Percentiles rank a stretch among this genome's conserved stretches.
Conservation (phyloP, 805 yeast species). For the Candida sanyiensis region DNA sequence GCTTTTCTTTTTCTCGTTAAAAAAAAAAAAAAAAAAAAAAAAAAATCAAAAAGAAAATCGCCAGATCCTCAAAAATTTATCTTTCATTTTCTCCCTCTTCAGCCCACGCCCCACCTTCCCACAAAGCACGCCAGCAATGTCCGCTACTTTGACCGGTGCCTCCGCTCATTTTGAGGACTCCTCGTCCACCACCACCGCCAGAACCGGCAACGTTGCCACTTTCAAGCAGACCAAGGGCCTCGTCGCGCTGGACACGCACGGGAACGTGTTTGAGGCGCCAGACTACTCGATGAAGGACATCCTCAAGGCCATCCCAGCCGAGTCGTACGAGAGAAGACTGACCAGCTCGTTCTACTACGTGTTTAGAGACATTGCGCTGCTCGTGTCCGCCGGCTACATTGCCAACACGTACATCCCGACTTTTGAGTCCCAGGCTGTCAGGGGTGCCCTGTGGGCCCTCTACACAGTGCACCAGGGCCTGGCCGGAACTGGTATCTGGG, state of each 20-base stretch:
- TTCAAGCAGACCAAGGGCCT: conserved; percentile 12
- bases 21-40: neutral
- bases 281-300: conserved; percentile 73
- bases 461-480: conserved; percentile 55
- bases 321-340: conserved; percentile 64
- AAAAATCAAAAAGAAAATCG: too few relatives aligned
- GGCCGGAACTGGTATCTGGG: conserved; percentile 77
- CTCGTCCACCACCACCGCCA: conserved; percentile 10
- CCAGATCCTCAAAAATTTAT: neutral
- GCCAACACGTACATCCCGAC: conserved; percentile 51
- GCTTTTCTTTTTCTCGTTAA: neutral
- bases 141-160: conserved; percentile 14
- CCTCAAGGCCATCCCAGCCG: conserved; percentile 62
- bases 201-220: conserved; percentile 14
- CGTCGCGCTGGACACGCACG: conserved; percentile 38
- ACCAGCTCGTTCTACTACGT: conserved; percentile 56
- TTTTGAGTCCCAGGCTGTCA: conserved; percentile 36
- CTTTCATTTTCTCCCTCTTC: neutral
- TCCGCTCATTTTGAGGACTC: conserved; percentile 4
- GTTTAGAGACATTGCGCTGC: conserved; percentile 52
- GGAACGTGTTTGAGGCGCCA: conserved; percentile 66
- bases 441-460: conserved; percentile 54
- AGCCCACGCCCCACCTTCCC: neutral
- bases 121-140: conserved; percentile 5
- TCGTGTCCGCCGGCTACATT: conserved; percentile 44